A percentile compares a stretch with the other conserved stretches of the same genome.
These are phyloP conservation scores for Lentinula boryana DNA, from an alignment of 768 basidiomycete genomes.

Conservation along the genomic window DNA sequence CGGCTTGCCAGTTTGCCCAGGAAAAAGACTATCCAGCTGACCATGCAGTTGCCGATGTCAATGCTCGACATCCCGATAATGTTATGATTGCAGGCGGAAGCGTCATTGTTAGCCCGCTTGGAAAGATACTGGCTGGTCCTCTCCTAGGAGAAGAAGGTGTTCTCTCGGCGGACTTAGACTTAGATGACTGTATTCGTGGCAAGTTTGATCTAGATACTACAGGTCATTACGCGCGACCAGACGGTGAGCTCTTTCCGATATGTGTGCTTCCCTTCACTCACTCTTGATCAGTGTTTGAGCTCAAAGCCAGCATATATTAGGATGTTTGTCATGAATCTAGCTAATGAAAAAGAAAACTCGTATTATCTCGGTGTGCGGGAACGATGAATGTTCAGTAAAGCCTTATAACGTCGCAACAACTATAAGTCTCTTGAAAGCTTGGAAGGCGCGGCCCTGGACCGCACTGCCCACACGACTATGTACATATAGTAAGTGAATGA, in stretches of 20 bases:
- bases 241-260: constrained; percentile 31
- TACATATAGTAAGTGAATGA: too few species aligned
- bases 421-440: too few species aligned
- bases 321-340: not conserved
- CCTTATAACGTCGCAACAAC: too few species aligned
- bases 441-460: too few species aligned
- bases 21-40: constrained; percentile 46
- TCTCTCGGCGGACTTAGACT: constrained; percentile 50
- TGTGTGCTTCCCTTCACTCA: not conserved
- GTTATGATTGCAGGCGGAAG: constrained; percentile 59
- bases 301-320: constrained; percentile 9
- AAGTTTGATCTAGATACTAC: constrained; percentile 60
- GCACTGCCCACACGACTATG: too few species aligned
- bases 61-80: constrained; percentile 34
- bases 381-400: too few species aligned
- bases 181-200: constrained; percentile 49
- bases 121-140: constrained; percentile 55
- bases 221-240: constrained; percentile 57
- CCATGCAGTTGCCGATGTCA: constrained; percentile 35
- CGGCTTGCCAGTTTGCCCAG: constrained; percentile 54
- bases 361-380: too few species aligned
- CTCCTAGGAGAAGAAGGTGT: constrained; percentile 45
- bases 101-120: constrained; percentile 53
- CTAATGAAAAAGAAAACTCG: not conserved
- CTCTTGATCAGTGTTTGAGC: constrained; percentile 19